Base-by-base conservation (phyloP, 2,329 filamentous ascomycete species). In the Fusarium sp. region DNA sequence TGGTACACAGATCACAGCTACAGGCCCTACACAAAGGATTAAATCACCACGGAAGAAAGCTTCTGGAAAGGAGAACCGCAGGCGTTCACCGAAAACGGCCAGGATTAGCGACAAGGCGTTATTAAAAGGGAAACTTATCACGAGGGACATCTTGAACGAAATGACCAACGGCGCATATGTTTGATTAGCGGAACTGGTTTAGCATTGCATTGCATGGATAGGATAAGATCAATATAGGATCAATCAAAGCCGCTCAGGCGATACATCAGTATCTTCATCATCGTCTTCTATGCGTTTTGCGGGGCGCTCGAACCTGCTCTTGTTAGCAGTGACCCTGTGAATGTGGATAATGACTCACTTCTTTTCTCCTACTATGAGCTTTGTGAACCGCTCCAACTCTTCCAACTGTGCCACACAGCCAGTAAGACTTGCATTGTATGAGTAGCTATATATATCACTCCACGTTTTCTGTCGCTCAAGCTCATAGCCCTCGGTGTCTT, bases 121-220 rank as follows among this genome's bases (percentile, higher is more conserved):
- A 66, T 81, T 94, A 74, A 91, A 89, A 66, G 90, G 88, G 40
- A 90, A 90, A 77, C 89, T 90, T 40, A 87, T 97, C 62, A 86
- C 95, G 78, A 89, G 89, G 79, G 92, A 96, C 85, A 91, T 97
- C 72, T 85, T 95, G 76, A 94, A 96, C 82, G 93, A 95, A 73
- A 85, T 90, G 83, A 87, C 83, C 60, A 82, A 85, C 64, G 84
- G 84, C 74, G 83, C 79, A 77, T 85, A 82, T 78, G 60, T 82
- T 75, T 72, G 64, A 69, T 62, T 67, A 64, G 53, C 63, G 62
- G 42, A 37, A 58, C 50, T 64, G 61, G 54, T 65, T 66, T 42
- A 58, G 56, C 57, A 72, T 69, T 47, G 53, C 57, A 72, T 72
- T 37, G 53, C 50, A 70, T 66, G 60, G 43, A 66, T 64, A 71